phyloP scores from a whole-genome alignment of 352 stramenopile species.

The Phytophthora europaea region DNA sequence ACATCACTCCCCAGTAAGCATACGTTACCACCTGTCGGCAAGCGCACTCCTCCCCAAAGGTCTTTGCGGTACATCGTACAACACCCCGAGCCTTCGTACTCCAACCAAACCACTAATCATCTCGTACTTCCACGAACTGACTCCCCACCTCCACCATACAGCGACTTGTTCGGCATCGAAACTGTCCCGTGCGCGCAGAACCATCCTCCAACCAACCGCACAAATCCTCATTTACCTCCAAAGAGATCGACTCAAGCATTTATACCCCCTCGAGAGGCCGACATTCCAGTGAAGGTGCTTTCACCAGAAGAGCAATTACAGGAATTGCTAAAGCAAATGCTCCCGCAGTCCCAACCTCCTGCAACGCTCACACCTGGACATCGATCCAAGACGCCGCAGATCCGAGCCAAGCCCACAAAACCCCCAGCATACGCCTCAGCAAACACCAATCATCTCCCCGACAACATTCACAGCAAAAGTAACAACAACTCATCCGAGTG shows the following conservation, averaged over 20 bases:
- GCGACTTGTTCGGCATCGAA: constrained; percentile 76
- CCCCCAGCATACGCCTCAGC: background rate
- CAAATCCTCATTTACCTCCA: constrained; percentile 6
- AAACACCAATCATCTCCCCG: constrained; percentile 1
- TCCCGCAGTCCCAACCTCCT: constrained; percentile 26
- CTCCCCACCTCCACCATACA: constrained; percentile 60
- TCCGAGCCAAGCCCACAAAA: constrained; percentile 23
- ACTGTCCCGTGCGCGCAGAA: constrained; percentile 45
- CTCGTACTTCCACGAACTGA: constrained; percentile 29
- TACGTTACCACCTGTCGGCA: constrained; percentile 38
- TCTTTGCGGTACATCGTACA: constrained; percentile 36
- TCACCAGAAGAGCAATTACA: constrained; percentile 67
- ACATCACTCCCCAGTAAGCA: constrained; percentile 22
- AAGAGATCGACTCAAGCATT: constrained; percentile 9
- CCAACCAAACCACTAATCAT: constrained; percentile 26
- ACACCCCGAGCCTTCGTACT: constrained; percentile 11
- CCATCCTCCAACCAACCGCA: constrained; percentile 8
- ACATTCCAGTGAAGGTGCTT: background rate
- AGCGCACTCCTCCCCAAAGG: constrained; percentile 17
- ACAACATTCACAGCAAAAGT: constrained; percentile 3
- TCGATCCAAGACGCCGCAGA: constrained; percentile 10
- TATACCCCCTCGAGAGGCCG: background rate
- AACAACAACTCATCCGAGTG: constrained; percentile 41
- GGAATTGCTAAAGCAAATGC: constrained; percentile 61
- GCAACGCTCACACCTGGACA: background rate